Conservation (phyloP, 345 rosid genomes). For the Arabidopsis arenosa region DNA sequence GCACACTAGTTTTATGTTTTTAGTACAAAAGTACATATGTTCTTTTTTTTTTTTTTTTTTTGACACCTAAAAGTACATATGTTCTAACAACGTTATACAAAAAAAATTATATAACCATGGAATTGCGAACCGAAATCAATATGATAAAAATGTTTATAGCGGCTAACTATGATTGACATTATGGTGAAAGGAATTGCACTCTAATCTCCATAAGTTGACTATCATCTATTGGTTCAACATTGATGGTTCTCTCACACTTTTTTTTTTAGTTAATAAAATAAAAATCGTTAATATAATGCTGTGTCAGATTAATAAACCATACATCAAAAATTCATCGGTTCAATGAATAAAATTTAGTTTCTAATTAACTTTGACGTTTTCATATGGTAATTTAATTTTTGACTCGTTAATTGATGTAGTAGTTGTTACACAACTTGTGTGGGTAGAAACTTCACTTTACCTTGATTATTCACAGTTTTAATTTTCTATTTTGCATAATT, state of each 20-base stretch:
- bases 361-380: background rate
- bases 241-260: background rate
- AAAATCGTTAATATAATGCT: background rate
- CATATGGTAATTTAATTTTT: background rate
- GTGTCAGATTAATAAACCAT: background rate
- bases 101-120: too few species aligned
- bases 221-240: background rate
- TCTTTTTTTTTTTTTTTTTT: too few species aligned
- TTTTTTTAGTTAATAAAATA: background rate
- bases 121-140: background rate
- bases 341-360: background rate
- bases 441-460: background rate
- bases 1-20: conserved; percentile 18
- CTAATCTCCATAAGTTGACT: background rate
- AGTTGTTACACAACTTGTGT: background rate
- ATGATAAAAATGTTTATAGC: background rate
- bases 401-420: background rate
- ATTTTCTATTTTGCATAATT: background rate
- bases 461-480: background rate
- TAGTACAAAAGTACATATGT: background rate
- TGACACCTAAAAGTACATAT: background rate
- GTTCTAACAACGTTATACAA: background rate
- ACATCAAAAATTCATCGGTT: background rate
- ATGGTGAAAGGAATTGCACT: background rate
- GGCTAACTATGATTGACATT: background rate